A percentile compares a stretch with the other conserved stretches of the same genome.
Evolutionary conservation across 257 asterid genomes (phyloP).

Genomic region (Solanum okadae): DNA sequence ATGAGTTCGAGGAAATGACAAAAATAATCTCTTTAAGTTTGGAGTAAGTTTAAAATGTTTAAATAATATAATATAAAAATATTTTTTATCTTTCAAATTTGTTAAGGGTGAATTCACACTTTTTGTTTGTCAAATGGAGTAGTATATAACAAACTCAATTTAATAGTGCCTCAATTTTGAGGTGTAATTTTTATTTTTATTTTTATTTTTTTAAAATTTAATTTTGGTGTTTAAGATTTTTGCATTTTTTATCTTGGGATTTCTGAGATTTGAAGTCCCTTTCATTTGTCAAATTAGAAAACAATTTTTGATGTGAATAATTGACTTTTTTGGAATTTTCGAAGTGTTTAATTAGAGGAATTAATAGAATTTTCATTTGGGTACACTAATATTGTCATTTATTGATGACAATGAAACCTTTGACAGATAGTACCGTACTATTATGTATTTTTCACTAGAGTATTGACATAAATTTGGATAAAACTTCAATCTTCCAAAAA

Average conservation of each 20-base stretch:
- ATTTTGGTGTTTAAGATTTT: neutral
- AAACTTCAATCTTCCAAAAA: neutral
- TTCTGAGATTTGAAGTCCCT: neutral
- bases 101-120: neutral
- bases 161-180: neutral
- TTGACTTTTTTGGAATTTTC: neutral
- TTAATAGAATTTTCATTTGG: conserved; percentile 8
- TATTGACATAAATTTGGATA: neutral
- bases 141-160: neutral
- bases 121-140: neutral
- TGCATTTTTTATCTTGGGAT: neutral
- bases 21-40: neutral
- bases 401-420: conserved; percentile 21
- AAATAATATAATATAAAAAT: neutral
- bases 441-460: neutral
- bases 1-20: neutral
- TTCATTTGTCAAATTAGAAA: neutral
- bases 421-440: neutral
- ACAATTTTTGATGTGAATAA: neutral
- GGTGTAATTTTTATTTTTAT: neutral
- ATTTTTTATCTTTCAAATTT: neutral
- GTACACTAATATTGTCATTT: conserved; percentile 13
- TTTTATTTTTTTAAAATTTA: neutral
- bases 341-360: neutral
- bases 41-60: neutral